Base-by-base conservation (phyloP, 2,329 filamentous ascomycete genomes). In the Fusarium chaquense region DNA sequence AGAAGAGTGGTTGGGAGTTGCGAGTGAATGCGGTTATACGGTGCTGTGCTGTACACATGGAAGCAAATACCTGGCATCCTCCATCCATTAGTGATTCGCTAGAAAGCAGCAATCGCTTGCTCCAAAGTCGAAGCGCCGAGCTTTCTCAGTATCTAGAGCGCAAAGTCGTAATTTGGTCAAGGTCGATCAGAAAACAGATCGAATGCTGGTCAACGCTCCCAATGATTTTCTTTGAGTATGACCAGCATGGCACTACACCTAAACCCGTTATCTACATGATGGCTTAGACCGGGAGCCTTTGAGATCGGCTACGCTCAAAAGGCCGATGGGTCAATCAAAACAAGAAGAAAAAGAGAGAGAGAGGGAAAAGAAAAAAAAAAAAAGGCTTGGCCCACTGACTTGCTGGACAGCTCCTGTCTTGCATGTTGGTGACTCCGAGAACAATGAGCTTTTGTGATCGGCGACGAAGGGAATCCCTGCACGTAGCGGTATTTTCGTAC, bases 391-490 rank as follows among this genome's bases (percentile, higher is more conserved):
- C 47, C 47, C 47, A 51, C 47, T 38, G 33, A 40, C 33, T 38
- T 38, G 18, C 24, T 51, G 47, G 47, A 38, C 33, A 51, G 24
- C 47, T 51, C 33, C 24, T 69, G 69, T 63, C 69, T 67, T 69
- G 66, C 56, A 70, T 62, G 58, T 62, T 71, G 54, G 59, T 62
- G 55, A 44, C 49, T 46, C 69, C 58, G 58, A 73, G 72, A 70
- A 74, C 58, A 67, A 70, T 70, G 69, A 75, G 72, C 65, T 69
- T 57, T 73, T 70, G 58, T 74, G 63, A 73, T 74, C 63, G 63
- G 67, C 66, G 55, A 61, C 47, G 44, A 49, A 59, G 30, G 51
- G 47, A 65, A 73, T 72, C 70, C 70, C 59, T 72, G 68, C 54
- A 62, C 52, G 33, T 38, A 58, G 68, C 68, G 61, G 67, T 54